These are phyloP conservation scores for Hymenoscyphus occultus DNA, from an alignment of 2,329 filamentous ascomycete genomes.

Conservation along the genomic window DNA sequence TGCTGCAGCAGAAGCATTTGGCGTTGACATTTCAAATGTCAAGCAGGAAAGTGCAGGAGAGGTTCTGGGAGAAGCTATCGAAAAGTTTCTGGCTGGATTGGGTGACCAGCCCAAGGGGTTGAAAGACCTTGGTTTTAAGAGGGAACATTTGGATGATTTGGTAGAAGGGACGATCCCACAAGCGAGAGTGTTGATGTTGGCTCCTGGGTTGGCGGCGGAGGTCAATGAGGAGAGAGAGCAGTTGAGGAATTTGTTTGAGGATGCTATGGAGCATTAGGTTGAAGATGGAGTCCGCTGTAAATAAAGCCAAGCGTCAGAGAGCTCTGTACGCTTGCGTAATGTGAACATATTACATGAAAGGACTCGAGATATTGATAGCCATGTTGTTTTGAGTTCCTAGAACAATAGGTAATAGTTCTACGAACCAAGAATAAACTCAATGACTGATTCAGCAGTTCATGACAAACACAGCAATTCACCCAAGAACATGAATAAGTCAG, in stretches of 20 bases:
- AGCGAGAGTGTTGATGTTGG: slow-evolving; percentile 83
- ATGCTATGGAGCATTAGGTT: slow-evolving; percentile 47
- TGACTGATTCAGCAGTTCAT: no score
- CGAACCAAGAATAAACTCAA: no score
- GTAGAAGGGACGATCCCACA: slow-evolving; percentile 96
- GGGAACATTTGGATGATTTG: slow-evolving; percentile 71
- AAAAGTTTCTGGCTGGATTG: slow-evolving; percentile 74
- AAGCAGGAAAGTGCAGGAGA: slow-evolving; percentile 88
- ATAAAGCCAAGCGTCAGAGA: not conserved
- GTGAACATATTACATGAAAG: no score
- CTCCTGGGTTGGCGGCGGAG: slow-evolving; percentile 73
- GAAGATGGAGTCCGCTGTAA: not conserved
- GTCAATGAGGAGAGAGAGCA: slow-evolving; percentile 69
- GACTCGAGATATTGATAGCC: no score
- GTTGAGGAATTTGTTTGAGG: slow-evolving; percentile 66
- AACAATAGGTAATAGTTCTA: no score
- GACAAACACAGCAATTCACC: no score
- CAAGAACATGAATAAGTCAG: no score
- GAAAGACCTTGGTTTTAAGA: slow-evolving; percentile 76
- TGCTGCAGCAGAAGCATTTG: slow-evolving; percentile 84
- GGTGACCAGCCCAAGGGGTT: slow-evolving; percentile 90
- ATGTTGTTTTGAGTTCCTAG: no score
- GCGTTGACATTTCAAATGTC: slow-evolving; percentile 82
- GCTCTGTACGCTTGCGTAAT: no score
- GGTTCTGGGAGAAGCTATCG: slow-evolving; percentile 78